phyloP scores from a whole-genome alignment of 1,284 basidiomycete species.

The Cryptococcus sp. region DNA sequence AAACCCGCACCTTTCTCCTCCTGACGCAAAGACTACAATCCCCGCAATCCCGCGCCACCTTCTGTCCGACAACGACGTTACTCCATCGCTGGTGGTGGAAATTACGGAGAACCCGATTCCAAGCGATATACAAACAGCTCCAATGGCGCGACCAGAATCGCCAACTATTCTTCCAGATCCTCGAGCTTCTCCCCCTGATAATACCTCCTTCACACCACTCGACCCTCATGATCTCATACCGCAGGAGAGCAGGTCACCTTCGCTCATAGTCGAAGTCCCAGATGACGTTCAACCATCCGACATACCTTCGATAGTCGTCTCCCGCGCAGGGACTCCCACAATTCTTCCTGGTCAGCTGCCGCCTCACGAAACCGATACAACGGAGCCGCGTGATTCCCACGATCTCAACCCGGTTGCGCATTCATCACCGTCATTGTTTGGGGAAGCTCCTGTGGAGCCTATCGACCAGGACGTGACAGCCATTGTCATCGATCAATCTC shows the following conservation, averaged over 20 bases:
- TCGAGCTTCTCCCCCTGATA: slow-evolving; percentile 5
- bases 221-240: slow-evolving; percentile 10
- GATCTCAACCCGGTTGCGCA: neutral
- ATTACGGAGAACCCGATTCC: neutral
- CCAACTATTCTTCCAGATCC: slow-evolving; percentile 12
- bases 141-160: neutral
- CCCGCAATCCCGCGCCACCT: slow-evolving; percentile 1
- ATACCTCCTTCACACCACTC: neutral
- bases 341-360: too few relatives aligned
- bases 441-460: neutral
- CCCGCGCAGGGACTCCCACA: neutral
- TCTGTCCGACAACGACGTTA: neutral
- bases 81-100: slow-evolving; percentile 1
- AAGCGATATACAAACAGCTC: neutral
- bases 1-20: slow-evolving; percentile 10
- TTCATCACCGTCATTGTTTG: slow-evolving; percentile 4
- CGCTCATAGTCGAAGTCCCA: slow-evolving; percentile 5
- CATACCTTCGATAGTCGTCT: neutral
- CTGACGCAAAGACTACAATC: slow-evolving; percentile 8
- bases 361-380: neutral
- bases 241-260: slow-evolving; percentile 4
- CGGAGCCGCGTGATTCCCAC: slow-evolving; percentile 3
- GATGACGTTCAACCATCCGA: neutral
- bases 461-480: neutral
- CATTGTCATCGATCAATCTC: neutral